These are phyloP conservation scores for Symbiotaphrina buchneri DNA, from an alignment of 495 filamentous ascomycete genomes.

Conservation along the genomic window DNA sequence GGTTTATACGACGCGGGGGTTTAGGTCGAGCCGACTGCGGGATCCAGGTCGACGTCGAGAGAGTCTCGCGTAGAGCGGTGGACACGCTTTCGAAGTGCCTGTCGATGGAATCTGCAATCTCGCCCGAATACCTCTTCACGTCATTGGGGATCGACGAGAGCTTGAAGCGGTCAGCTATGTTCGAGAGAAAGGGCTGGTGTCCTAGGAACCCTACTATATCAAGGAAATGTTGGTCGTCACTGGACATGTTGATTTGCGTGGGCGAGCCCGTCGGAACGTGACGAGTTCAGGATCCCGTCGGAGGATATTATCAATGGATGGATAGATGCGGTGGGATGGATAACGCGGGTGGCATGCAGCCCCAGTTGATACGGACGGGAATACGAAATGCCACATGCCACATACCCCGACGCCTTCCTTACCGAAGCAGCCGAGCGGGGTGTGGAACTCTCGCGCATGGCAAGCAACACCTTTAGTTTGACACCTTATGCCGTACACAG, in stretches of 20 bases:
- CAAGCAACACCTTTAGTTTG: too few relatives aligned
- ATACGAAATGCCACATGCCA: too few relatives aligned
- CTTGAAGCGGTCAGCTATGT: slow-evolving; percentile 16
- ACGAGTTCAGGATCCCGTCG: too few relatives aligned
- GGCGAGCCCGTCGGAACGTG: too few relatives aligned
- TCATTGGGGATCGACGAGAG: slow-evolving; percentile 52
- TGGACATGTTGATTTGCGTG: slow-evolving; percentile 31
- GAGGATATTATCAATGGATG: too few relatives aligned
- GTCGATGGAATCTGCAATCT: slow-evolving; percentile 59
- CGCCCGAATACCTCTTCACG: slow-evolving; percentile 35
- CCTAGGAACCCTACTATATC: slow-evolving; percentile 22
- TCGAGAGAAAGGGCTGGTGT: background rate
- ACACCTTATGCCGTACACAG: too few relatives aligned
- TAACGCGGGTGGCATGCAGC: too few relatives aligned
- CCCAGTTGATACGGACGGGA: too few relatives aligned
- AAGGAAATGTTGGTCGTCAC: slow-evolving; percentile 38
- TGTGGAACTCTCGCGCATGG: too few relatives aligned
- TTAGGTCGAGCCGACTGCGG: slow-evolving; percentile 39
- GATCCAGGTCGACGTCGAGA: slow-evolving; percentile 44
- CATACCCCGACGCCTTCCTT: too few relatives aligned
- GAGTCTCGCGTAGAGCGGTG: slow-evolving; percentile 30
- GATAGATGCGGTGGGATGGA: too few relatives aligned
- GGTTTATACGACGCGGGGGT: slow-evolving; percentile 14
- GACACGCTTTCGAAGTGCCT: slow-evolving; percentile 50
- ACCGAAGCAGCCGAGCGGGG: too few relatives aligned